These are phyloP conservation scores for Populus tomentosa DNA, from an alignment of 441 rosid genomes.

Conservation along the genomic window DNA sequence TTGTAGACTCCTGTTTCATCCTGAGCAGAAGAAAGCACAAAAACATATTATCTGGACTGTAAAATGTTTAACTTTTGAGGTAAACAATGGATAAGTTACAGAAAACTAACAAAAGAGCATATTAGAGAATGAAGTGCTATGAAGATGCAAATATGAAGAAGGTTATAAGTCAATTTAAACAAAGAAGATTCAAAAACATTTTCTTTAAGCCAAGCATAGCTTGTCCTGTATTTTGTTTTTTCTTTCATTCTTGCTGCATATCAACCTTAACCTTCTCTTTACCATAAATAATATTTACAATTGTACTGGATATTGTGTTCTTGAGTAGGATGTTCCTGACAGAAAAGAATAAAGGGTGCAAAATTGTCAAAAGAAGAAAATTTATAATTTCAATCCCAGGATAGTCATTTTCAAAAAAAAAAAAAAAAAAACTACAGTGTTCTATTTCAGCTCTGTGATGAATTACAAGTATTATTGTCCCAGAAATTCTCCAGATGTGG, in stretches of 20 bases:
- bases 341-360: background rate
- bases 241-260: background rate
- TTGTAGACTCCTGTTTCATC: constrained; percentile 79
- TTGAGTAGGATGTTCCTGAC: background rate
- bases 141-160: background rate
- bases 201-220: background rate
- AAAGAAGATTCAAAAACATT: background rate
- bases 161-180: background rate
- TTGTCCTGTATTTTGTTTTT: background rate
- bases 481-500: background rate
- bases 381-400: background rate
- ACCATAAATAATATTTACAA: background rate
- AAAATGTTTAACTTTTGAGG: background rate
- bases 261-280: background rate
- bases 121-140: background rate
- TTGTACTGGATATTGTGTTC: background rate
- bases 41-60: background rate
- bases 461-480: background rate
- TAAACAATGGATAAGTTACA: background rate
- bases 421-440: background rate
- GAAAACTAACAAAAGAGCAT: background rate
- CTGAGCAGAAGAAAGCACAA: constrained; percentile 20
- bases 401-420: background rate
- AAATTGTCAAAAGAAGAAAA: background rate
- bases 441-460: background rate